These are phyloP conservation scores for Aspergillus taichungensis DNA, from an alignment of 495 filamentous ascomycete genomes.

Conservation along the genomic window DNA sequence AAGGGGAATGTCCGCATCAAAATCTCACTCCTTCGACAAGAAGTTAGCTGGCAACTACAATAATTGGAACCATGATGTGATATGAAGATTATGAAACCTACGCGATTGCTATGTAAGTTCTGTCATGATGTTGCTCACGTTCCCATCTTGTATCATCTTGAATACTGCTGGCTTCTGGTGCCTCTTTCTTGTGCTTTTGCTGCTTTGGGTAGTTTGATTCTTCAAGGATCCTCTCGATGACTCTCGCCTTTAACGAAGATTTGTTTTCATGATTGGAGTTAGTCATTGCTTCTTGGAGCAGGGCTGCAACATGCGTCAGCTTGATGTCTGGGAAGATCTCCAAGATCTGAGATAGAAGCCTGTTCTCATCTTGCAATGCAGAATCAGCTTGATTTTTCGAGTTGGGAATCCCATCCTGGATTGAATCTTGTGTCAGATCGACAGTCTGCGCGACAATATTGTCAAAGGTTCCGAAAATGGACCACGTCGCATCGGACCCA, in stretches of 20 bases:
- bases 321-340: constrained; percentile 45
- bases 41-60: too few relatives aligned
- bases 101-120: background rate
- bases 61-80: too few relatives aligned
- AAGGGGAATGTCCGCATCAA: constrained; percentile 8
- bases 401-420: too few relatives aligned
- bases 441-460: background rate
- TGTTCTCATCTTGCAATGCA: constrained; percentile 6
- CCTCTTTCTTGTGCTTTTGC: constrained; percentile 33
- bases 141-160: constrained; percentile 26
- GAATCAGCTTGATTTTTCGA: too few relatives aligned
- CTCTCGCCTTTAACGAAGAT: constrained; percentile 3
- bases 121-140: constrained; percentile 1
- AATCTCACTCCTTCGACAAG: background rate
- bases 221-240: constrained; percentile 38
- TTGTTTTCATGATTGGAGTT: constrained; percentile 6
- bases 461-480: too few relatives aligned
- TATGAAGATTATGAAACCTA: too few relatives aligned
- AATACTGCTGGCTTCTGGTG: constrained; percentile 29
- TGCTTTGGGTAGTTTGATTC: constrained; percentile 40
- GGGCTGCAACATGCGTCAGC: constrained; percentile 28
- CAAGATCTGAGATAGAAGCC: constrained; percentile 32
- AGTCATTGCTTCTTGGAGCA: constrained; percentile 19
- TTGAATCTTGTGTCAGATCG: background rate
- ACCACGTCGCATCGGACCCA: too few relatives aligned